Base-by-base conservation (phyloP, 2,329 filamentous ascomycete genomes). In the Pseudodiploospora longispora region DNA sequence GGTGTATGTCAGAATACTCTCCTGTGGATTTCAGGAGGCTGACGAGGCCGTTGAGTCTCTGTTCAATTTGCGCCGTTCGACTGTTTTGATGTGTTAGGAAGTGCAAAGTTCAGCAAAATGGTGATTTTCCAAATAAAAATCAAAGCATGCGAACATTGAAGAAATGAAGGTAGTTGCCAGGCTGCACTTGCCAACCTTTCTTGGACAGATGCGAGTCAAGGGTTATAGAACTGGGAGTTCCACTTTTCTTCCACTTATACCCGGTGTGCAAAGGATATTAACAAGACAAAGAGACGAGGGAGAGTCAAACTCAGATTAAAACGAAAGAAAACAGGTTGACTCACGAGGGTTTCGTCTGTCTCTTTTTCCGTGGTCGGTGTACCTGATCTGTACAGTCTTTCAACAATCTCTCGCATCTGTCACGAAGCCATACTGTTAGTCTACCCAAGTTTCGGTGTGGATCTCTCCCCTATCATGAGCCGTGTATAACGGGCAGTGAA, bases 321-420 rank as follows among this genome's bases (percentile, higher is more conserved):
- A 28, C 33, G 27, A 33, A 29, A 40, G 29, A 27, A 4, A 38
- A 36, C 30, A 9, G 30, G 34, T 10, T 38, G 10, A 66, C 72
- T 64, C 59, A 75, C 72, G 72, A 75, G 30, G 70, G 68, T 47
- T 70, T 74, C 31, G 60, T 61, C 30, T 70, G 67, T 50, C 73
- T 63, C 60, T 75, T 76, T 57, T 76, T 76, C 30, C 73, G 64
- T 4, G 70, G 70, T 27, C 65, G 66, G 51, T 72, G 72, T 28
- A 73, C 55, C 50, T 76, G 72, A 8, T 59, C 61, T 0, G 62
- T 57, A 47, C 73, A 76, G 31, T 68, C 64, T 48, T 75, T 76
- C 33, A 64, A 62, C 5, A 76, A 57, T 10, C 72, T 61, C 46
- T 72, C 64, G 47, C 72, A 75, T 47, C 72, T 75, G 50, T 2